These are phyloP conservation scores for Panicum virgatum DNA, from an alignment of 202 grass and related monocot species.

Conservation along the genomic window DNA sequence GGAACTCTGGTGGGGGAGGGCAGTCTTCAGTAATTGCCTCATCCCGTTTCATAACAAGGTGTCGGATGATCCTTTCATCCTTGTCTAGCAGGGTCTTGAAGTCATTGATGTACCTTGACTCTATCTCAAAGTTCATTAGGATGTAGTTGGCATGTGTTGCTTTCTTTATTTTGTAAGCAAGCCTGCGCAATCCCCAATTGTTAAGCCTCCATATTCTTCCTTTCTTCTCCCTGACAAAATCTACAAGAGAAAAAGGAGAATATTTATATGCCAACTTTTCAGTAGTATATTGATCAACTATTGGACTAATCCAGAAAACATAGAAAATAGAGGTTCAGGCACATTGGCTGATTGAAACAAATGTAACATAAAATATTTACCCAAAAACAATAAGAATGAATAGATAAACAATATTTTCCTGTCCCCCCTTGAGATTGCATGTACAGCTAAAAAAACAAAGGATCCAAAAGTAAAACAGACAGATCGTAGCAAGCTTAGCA, in stretches of 20 bases:
- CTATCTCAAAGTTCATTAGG: slow-evolving; percentile 97
- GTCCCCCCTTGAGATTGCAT: not conserved
- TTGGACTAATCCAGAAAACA: not conserved
- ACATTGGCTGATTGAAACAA: not conserved
- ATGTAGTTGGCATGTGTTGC: slow-evolving; percentile 82
- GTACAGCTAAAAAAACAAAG: not conserved
- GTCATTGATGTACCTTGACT: slow-evolving; percentile 79
- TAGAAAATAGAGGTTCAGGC: not conserved
- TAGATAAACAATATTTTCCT: not conserved
- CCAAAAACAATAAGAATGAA: not conserved
- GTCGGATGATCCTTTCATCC: slow-evolving; percentile 88
- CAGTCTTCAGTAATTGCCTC: slow-evolving; percentile 75
- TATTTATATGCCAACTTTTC: not conserved
- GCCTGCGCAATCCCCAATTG: slow-evolving; percentile 77
- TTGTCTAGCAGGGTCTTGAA: slow-evolving; percentile 89
- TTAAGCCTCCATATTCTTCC: slow-evolving; percentile 98
- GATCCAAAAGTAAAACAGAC: not conserved
- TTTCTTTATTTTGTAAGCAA: slow-evolving; percentile 97
- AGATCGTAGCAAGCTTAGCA: not conserved
- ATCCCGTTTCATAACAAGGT: slow-evolving; percentile 81
- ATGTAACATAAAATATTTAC: not conserved
- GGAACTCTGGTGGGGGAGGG: slow-evolving; percentile 72
- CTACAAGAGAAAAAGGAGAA: slow-evolving; percentile 30
- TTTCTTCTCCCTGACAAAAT: slow-evolving; percentile 90
- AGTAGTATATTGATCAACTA: not conserved